Percentiles rank a stretch among this genome's conserved stretches.
Conservation (phyloP, 345 rosid species). For the Brassica carinata region DNA sequence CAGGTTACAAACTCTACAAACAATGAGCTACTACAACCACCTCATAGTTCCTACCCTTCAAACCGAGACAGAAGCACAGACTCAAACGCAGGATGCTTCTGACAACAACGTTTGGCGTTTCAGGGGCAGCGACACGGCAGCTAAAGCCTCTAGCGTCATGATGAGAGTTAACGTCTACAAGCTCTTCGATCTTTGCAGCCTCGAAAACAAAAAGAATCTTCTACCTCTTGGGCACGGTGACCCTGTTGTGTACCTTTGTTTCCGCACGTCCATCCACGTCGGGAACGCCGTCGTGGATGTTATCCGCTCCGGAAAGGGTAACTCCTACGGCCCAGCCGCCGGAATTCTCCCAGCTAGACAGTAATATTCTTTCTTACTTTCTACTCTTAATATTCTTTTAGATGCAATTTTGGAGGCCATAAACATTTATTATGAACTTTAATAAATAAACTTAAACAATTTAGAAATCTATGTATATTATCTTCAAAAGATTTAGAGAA, state of each 20-base stretch:
- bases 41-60: slow-evolving; percentile 13
- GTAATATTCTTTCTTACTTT: slow-evolving; percentile 22
- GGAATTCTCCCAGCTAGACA: slow-evolving; percentile 66
- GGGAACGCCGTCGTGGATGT: slow-evolving; percentile 58
- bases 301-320: slow-evolving; percentile 51
- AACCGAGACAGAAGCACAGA: slow-evolving; percentile 19
- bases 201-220: slow-evolving; percentile 36
- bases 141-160: slow-evolving; percentile 31
- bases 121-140: slow-evolving; percentile 33
- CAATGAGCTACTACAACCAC: slow-evolving; percentile 21
- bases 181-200: slow-evolving; percentile 41
- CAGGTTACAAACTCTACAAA: slow-evolving; percentile 1
- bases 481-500: not conserved
- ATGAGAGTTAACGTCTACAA: slow-evolving; percentile 45
- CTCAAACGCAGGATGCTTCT: slow-evolving; percentile 4
- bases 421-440: too few relatives aligned
- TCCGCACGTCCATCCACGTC: slow-evolving; percentile 47
- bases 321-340: slow-evolving; percentile 46
- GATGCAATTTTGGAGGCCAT: too few relatives aligned
- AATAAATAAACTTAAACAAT: not conserved
- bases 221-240: slow-evolving; percentile 69
- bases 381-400: not conserved
- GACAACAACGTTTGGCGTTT: slow-evolving; percentile 32
- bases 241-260: slow-evolving; percentile 60
- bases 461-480: too few relatives aligned